Base-by-base conservation (phyloP, 2,329 filamentous ascomycete species). In the Ilyonectria mors-panacis region DNA sequence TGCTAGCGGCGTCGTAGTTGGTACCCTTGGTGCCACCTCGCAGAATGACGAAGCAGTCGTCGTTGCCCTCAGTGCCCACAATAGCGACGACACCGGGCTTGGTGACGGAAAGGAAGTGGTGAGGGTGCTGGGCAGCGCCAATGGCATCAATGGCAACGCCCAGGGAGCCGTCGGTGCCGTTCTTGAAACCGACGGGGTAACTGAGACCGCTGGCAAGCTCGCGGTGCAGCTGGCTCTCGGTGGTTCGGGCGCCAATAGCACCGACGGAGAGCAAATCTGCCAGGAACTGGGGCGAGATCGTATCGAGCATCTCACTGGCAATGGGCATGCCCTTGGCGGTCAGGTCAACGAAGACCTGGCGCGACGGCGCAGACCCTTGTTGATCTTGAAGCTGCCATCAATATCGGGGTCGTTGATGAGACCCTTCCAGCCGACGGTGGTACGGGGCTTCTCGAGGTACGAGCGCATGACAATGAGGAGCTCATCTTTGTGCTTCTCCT, bases 181-280 rank as follows among this genome's bases (percentile, higher is more conserved):
- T 99, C 89, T 99, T 99, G 92, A 99, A 99, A 58, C 96, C 96
- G 12, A 99, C 94, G 2, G 96, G 96, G 92, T 98, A 98, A 74
- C 93, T 97, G 39, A 98, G 87, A 78, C 96, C 96, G 59, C 93
- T 96, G 23, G 96, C 95, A 70, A 99, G 86, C 83, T 99, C 96
- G 63, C 96, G 92, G 83, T 99, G 96, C 69, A 98, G 87, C 85
- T 99, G 96, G 58, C 92, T 95, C 85, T 99, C 96, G 2, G 96
- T 98, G 21, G 96, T 99, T 69, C 96, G 89, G n/a, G 96, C 96
- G 63, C 96, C 96, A 73, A 99, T 92, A 30, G 96, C 96, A 63
- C 96, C 96, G 13, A 97, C 91, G 42, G 94, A 97, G 73, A 98
- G 87, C 77, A 97, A 83, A 82, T 99, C 96, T 59, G 95, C 94